Conservation (phyloP, 139 green algal genomes). For the Auxenochlorella protothecoides region DNA sequence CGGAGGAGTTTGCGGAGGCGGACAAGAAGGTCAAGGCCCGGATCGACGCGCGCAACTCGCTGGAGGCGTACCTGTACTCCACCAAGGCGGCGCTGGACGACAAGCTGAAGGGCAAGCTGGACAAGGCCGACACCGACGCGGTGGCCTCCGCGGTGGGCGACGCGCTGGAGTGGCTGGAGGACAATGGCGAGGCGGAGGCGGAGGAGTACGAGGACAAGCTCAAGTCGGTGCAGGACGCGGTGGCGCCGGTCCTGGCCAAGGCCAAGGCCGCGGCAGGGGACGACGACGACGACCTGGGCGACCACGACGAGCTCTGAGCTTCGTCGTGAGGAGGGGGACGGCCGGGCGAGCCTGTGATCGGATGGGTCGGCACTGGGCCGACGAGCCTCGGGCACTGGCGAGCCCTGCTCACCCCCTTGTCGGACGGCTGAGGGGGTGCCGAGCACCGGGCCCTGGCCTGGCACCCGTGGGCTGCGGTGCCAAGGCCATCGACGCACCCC, state of each 20-base stretch:
- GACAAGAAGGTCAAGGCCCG: conserved; percentile 42
- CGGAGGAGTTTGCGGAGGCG: conserved; percentile 49
- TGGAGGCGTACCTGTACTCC: conserved; percentile 75
- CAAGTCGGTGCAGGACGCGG: conserved; percentile 91
- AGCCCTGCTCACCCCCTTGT: too few relatives aligned
- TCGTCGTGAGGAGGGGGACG: too few relatives aligned
- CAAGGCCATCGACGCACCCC: too few relatives aligned
- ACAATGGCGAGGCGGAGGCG: conserved; percentile 43
- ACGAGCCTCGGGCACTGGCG: too few relatives aligned
- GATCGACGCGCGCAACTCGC: conserved; percentile 62
- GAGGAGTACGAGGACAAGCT: conserved; percentile 95
- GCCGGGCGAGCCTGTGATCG: too few relatives aligned
- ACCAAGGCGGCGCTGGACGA: conserved; percentile 59
- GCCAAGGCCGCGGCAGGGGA: conserved; percentile 32
- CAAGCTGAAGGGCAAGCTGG: conserved; percentile 78
- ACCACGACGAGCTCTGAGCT: conserved; percentile 80
- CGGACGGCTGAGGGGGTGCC: too few relatives aligned
- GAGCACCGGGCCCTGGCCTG: too few relatives aligned
- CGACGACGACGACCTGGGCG: conserved; percentile 63
- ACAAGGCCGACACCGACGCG: conserved; percentile 77
- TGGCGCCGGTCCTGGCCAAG: conserved; percentile 78
- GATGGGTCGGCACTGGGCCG: too few relatives aligned
- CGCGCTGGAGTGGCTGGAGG: conserved; percentile 68
- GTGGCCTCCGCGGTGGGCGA: conserved; percentile 79
- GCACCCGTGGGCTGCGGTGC: too few relatives aligned